Evolutionary conservation across 208 protist species (phyloP), one percentile per base, ranked within the genome.

Genomic region (Leishmania guyanensis): DNA sequence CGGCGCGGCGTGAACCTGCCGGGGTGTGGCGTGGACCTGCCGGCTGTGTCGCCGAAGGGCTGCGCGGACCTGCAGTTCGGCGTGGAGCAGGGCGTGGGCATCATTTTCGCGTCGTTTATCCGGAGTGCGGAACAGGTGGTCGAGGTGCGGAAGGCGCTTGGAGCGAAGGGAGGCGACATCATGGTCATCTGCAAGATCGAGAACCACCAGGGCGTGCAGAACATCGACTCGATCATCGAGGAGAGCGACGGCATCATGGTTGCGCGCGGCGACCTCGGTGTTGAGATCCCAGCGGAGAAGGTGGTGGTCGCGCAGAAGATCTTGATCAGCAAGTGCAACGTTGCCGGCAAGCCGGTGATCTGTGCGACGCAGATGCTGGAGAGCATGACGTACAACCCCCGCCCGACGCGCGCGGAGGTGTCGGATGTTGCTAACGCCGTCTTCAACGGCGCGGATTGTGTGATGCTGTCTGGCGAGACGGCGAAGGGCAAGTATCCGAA

Each of bases 141-240:
- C 10, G 93, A 98, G 58, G 98, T 99, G 74, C 93, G 98, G 73
- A 81, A 88, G 29, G 86, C 94, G 29, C 95, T 99, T 56, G 97
- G 98, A 48, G 89, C 92, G 48, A 91, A 93, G 58, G 97, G 96
- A n/a, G 91, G 92, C 72, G 89, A 98, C 71, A 96, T 96, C 66
- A 92, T 96, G 81, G 99, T 99, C 88, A 99, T 99, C 84, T 91
- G 94, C 80, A 99, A 99, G 93, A 99, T 99, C 84, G 99, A 99
- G 93, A 99, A 99, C 85, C 96, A 99, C 85, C 97, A 99, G 89
- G 99, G 92, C 64, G 89, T 99, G 39, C 93, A 99, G 79, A 99
- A 99, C 86, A 99, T 99, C 88, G 97, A 99, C 86, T 90, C 98
- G n/a, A 99, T 99, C 91, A 93, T 99, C 71, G 87, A 94, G 16